These are phyloP conservation scores for Suillus cothurnatus DNA, from an alignment of 768 basidiomycete genomes.

Conservation along the genomic window DNA sequence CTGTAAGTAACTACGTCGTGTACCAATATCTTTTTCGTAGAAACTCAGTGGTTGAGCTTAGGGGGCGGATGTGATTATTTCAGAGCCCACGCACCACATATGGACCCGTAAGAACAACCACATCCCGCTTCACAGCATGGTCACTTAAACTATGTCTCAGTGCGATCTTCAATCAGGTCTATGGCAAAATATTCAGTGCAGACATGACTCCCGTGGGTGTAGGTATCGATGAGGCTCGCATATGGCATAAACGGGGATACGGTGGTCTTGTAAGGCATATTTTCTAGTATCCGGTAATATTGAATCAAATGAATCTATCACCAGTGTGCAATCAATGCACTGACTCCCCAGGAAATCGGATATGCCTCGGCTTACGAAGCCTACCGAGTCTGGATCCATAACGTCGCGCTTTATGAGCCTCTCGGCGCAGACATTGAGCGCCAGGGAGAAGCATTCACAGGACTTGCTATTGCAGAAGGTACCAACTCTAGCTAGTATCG, in stretches of 20 bases:
- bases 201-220: slow-evolving; percentile 40
- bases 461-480: slow-evolving; percentile 76
- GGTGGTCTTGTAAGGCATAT: slow-evolving; percentile 51
- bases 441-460: slow-evolving; percentile 67
- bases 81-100: slow-evolving; percentile 53
- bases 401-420: slow-evolving; percentile 55
- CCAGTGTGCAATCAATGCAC: slow-evolving; percentile 52
- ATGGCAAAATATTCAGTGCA: slow-evolving; percentile 23
- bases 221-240: slow-evolving; percentile 59
- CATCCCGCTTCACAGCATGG: neutral
- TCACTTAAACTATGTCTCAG: slow-evolving; percentile 20
- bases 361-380: slow-evolving; percentile 81
- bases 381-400: slow-evolving; percentile 65
- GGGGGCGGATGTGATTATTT: slow-evolving; percentile 68
- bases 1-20: slow-evolving; percentile 41
- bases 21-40: slow-evolving; percentile 6
- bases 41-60: slow-evolving; percentile 24
- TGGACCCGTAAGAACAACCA: slow-evolving; percentile 11
- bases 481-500: slow-evolving; percentile 12
- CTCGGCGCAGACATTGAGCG: slow-evolving; percentile 58
- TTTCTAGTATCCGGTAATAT: neutral
- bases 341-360: slow-evolving; percentile 66
- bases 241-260: slow-evolving; percentile 70
- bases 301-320: neutral
- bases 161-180: slow-evolving; percentile 39